Base-by-base conservation (phyloP, 768 basidiomycete species). In the Mrakia gelida region DNA sequence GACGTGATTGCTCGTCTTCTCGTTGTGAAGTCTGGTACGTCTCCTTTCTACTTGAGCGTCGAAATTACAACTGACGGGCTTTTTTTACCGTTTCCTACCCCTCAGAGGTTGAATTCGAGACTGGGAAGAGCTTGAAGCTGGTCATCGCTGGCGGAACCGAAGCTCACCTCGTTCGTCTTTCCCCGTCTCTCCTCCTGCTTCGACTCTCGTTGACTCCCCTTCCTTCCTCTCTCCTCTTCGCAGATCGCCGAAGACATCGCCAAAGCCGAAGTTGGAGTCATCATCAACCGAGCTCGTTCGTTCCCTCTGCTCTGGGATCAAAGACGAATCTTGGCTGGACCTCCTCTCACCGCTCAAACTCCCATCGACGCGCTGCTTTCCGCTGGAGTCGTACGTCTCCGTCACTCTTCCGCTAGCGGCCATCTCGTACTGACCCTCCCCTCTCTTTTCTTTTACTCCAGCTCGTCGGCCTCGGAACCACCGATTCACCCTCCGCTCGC, bases 1-100 rank as follows among this genome's bases (percentile, higher is more conserved):
- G 92, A 93, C 81, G 85, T 88, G 68, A 92, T 93, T 81, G 90
- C 90, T 8, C 86, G 88, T 1, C 82, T 93, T 38, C 86, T 92
- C 61, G 79, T 84, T 21, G 87, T 93, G 70, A 92, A 93, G 86
- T 81, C 83, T 3, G 38, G 38, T 38, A 38, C 38, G 38, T 38
- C 38, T 3, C 38, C 38, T 38, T 38, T 8, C 38, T 38, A 3
- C 38, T 38, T 8, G 38, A 38, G 38, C 38, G 4, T 38, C 38
- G 38, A 8, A 8, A 38, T 8, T 8, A 38, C 8, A 38, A 8
- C 38, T 38, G 38, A 38, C 38, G 38, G n/a, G n/a, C n/a, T n/a
- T n/a, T n/a, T n/a, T n/a, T 38, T 38, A 38, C 38, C 38, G 38
- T 38, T 38, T 38, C 38, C 3, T 38, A 8, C 8, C 8, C 3